phyloP scores from a whole-genome alignment of 2,329 filamentous ascomycete species.

The Clathrospora elynae region DNA sequence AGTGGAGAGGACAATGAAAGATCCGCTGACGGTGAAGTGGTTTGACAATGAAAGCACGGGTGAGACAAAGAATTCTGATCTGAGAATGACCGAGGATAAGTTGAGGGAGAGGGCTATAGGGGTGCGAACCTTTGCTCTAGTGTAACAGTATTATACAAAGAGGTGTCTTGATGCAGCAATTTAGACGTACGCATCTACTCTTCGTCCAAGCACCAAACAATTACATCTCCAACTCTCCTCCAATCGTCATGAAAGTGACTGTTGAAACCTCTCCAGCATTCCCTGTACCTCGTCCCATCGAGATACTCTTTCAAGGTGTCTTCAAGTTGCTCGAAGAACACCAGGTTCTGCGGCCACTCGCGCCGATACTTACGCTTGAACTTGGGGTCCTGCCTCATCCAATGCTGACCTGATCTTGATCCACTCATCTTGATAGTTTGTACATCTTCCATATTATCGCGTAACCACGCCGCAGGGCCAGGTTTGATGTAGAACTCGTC shows the following conservation, averaged over 20 bases:
- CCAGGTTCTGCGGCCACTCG: slow-evolving; percentile 54
- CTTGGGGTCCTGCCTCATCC: slow-evolving; percentile 30
- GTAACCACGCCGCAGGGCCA: slow-evolving; percentile 48
- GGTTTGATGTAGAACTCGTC: slow-evolving; percentile 83
- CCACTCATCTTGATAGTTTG: slow-evolving; percentile 27
- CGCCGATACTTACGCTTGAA: slow-evolving; percentile 25
- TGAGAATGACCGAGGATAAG: no score
- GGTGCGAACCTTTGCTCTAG: no score
- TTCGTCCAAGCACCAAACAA: slow-evolving; percentile 60
- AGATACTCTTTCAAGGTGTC: slow-evolving; percentile 53
- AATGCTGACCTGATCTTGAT: slow-evolving; percentile 30
- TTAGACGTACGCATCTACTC: slow-evolving; percentile 2
- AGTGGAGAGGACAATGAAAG: no score
- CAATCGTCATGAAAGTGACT: slow-evolving; percentile 67
- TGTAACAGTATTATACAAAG: no score
- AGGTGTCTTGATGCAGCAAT: no score
- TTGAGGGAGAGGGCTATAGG: no score
- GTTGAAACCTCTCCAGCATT: slow-evolving; percentile 66
- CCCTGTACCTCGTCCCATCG: slow-evolving; percentile 55
- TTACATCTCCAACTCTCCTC: slow-evolving; percentile 64
- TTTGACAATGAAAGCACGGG: no score
- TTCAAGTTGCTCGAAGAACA: slow-evolving; percentile 65
- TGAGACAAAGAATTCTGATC: no score
- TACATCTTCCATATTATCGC: slow-evolving; percentile 48
- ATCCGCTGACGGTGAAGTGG: no score